These are phyloP conservation scores for Pezizomycotina sp. DNA, from an alignment of 2,329 filamentous ascomycete genomes.

Conservation along the genomic window DNA sequence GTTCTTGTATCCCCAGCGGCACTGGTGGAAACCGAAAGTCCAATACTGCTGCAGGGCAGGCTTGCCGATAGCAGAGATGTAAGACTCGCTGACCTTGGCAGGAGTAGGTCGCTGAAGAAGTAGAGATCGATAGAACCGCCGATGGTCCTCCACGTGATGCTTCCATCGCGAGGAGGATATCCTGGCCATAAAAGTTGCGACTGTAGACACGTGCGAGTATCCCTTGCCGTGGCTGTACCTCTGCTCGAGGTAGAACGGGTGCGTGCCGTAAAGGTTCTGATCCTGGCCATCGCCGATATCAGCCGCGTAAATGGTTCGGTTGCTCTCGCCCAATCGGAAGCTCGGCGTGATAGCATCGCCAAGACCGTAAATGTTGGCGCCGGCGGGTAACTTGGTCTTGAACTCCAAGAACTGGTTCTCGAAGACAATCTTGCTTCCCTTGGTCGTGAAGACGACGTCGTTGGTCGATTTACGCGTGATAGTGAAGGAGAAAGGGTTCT, in stretches of 20 bases:
- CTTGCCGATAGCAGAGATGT: conserved; percentile 35
- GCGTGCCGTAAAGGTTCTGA: conserved; percentile 54
- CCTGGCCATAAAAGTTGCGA: conserved; percentile 65
- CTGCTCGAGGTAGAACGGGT: conserved; percentile 62
- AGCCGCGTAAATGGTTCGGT: conserved; percentile 53
- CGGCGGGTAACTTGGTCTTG: conserved; percentile 49
- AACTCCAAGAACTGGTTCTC: conserved; percentile 63
- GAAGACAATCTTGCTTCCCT: conserved; percentile 50
- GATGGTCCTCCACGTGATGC: conserved; percentile 60
- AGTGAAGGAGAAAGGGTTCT: conserved; percentile 50
- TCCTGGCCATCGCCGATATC: conserved; percentile 47
- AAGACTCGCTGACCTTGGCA: conserved; percentile 35
- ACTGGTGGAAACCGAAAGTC: conserved; percentile 38
- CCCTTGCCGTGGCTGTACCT: conserved; percentile 43
- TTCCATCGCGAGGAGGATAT: conserved; percentile 45
- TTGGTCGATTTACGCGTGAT: conserved; percentile 42
- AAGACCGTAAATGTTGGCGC: conserved; percentile 59
- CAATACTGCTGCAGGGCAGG: conserved; percentile 38
- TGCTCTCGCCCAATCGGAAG: conserved; percentile 49
- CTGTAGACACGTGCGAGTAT: conserved; percentile 55
- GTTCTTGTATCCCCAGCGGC: conserved; percentile 34
- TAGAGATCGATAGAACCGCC: conserved; percentile 52
- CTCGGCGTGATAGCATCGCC: conserved; percentile 56
- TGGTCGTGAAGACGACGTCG: conserved; percentile 53
- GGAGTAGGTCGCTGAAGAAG: conserved; percentile 37